Evolutionary conservation across 805 yeast species (phyloP).

Genomic region (Candida schatavii): DNA sequence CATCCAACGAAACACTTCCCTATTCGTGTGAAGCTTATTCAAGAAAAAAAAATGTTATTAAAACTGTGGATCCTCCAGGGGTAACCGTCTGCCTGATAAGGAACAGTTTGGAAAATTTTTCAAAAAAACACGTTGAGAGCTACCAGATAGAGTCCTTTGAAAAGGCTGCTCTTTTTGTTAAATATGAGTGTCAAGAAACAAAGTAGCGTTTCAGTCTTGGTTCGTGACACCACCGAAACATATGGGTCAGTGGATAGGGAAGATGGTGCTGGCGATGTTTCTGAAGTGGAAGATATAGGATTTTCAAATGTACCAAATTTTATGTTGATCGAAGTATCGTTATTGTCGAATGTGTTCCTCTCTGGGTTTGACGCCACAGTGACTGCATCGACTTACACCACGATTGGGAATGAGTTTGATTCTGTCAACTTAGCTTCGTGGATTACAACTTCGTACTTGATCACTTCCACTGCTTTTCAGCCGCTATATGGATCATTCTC

Average conservation of each 20-base stretch:
- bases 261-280: neutral
- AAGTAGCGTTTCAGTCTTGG: neutral
- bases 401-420: slow-evolving; percentile 41
- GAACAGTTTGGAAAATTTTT: no score
- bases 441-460: slow-evolving; percentile 41
- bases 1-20: no score
- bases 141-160: no score
- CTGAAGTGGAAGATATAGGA: neutral
- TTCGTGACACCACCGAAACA: neutral
- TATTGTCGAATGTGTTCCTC: slow-evolving; percentile 38
- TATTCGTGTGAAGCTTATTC: no score
- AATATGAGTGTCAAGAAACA: neutral
- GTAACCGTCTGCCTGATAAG: no score
- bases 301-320: slow-evolving; percentile 19
- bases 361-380: slow-evolving; percentile 49
- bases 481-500: slow-evolving; percentile 41
- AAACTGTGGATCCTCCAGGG: no score
- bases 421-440: slow-evolving; percentile 37
- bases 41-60: no score
- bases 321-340: slow-evolving; percentile 29
- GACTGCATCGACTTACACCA: slow-evolving; percentile 47
- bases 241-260: slow-evolving; percentile 3
- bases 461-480: slow-evolving; percentile 41
- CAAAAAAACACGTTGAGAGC: no score
- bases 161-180: no score